Conservation (phyloP, 106 monocot genomes). For the Allium cepa region DNA sequence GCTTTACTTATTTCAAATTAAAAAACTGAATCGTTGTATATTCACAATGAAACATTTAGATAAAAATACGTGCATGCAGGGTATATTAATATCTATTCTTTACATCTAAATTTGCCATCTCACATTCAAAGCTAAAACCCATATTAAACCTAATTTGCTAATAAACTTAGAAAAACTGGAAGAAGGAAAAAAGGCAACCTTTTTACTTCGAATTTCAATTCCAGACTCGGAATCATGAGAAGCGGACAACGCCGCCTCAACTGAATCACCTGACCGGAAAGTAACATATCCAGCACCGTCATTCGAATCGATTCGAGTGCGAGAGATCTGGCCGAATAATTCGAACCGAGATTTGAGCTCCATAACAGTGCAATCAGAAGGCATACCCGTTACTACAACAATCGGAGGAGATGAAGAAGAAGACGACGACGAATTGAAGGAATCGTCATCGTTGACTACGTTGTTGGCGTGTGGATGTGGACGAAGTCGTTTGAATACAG, state of each 20-base stretch:
- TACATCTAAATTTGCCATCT: background rate
- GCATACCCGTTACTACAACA: conserved; percentile 64
- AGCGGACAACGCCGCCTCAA: conserved; percentile 56
- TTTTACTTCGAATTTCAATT: conserved; percentile 36
- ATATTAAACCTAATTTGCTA: background rate
- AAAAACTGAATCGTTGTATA: too few species aligned
- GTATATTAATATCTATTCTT: background rate
- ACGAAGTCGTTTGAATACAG: conserved; percentile 17
- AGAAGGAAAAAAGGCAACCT: conserved; percentile 28
- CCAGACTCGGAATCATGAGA: conserved; percentile 42
- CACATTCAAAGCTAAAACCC: background rate
- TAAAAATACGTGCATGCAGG: too few species aligned
- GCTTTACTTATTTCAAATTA: too few species aligned
- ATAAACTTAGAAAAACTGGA: background rate
- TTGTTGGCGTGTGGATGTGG: background rate
- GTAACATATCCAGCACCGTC: conserved; percentile 50
- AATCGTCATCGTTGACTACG: background rate
- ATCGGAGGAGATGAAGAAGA: conserved; percentile 22
- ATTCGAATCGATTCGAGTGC: conserved; percentile 50
- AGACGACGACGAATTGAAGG: background rate
- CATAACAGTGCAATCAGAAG: conserved; percentile 59
- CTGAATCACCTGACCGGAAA: conserved; percentile 47
- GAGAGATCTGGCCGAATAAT: conserved; percentile 69
- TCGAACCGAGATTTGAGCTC: conserved; percentile 79
- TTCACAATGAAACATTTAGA: too few species aligned